Evolutionary conservation across 345 rosid species (phyloP).

Genomic region (Citrus sp.): DNA sequence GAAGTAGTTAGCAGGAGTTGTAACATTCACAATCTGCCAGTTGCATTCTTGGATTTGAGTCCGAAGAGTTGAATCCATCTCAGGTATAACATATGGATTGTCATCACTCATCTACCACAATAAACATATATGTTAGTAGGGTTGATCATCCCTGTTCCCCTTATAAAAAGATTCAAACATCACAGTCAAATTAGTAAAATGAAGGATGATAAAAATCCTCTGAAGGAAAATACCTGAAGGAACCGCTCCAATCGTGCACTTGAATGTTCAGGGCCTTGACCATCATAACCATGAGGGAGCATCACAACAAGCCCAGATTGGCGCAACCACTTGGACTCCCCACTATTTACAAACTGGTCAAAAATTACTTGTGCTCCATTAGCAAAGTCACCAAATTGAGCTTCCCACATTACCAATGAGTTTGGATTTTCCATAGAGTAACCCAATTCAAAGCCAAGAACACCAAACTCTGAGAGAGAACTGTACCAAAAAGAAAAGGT

Average conservation of each 20-base stretch:
- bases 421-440: constrained; percentile 87
- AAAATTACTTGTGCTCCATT: constrained; percentile 87
- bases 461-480: constrained; percentile 83
- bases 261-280: constrained; percentile 90
- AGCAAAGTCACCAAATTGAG: constrained; percentile 84
- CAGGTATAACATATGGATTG: constrained; percentile 72
- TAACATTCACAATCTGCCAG: constrained; percentile 87
- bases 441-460: constrained; percentile 82
- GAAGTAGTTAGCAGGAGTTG: constrained; percentile 87
- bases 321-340: constrained; percentile 85
- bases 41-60: constrained; percentile 85
- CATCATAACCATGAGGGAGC: constrained; percentile 84
- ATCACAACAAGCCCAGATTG: constrained; percentile 76
- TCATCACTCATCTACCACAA: constrained; percentile 78
- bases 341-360: constrained; percentile 77
- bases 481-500: constrained; percentile 32
- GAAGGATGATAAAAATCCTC: background rate
- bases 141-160: background rate
- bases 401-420: constrained; percentile 76
- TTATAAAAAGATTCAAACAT: background rate
- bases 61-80: constrained; percentile 74
- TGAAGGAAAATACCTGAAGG: constrained; percentile 55
- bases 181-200: background rate
- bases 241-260: constrained; percentile 76
- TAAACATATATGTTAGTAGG: background rate